Evolutionary conservation across 2,329 filamentous ascomycete genomes (phyloP), one percentile per base, ranked within the genome.

Genomic region (Fusarium coffeatum): DNA sequence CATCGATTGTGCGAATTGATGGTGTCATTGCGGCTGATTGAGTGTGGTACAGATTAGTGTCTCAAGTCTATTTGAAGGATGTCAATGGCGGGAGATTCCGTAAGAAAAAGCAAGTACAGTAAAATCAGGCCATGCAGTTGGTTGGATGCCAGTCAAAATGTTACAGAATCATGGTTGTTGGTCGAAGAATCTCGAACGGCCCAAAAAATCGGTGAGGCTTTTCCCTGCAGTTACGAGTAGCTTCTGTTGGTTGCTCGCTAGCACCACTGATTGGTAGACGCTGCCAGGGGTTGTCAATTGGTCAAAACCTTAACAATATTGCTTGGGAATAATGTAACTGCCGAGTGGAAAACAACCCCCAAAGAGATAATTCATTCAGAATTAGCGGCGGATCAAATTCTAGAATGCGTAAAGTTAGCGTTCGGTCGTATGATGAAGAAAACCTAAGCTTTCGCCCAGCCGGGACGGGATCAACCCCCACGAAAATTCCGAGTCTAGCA

Each of bases 381-480:
- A 7, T 37, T 37, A 37, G 34, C 10, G 34, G 30, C 30, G 30
- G 13, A 32, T 32, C 16, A 32, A 6, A 16, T 23, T 49, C 48
- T 57, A 43, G 42, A 56, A 32, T 43, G 15, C 10, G 7, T 34
- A 5, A 18, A 37, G 27, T 40, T 23, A 64, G 45, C 28, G 18
- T 18, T 15, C 41, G 41, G 60, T 72, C 62, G 58, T 59, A 55
- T 58, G 63, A 64, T 37, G 8, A 32, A 12, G n/a, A 41, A 22
- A 45, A 40, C 40, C 45, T 55, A 65, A 72, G 69, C 54, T 61
- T 61, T 70, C 40, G 66, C 62, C 69, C 42, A 70, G 66, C 27
- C 69, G 69, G 69, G 45, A n/a, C 34, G 34, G 34, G 34, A 37
- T 37, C 34, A 37, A 37, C 50, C 61, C 60, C 42, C 28, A 66